Conservation (phyloP, 495 filamentous ascomycete genomes). For the Chaetomidium leptoderma region DNA sequence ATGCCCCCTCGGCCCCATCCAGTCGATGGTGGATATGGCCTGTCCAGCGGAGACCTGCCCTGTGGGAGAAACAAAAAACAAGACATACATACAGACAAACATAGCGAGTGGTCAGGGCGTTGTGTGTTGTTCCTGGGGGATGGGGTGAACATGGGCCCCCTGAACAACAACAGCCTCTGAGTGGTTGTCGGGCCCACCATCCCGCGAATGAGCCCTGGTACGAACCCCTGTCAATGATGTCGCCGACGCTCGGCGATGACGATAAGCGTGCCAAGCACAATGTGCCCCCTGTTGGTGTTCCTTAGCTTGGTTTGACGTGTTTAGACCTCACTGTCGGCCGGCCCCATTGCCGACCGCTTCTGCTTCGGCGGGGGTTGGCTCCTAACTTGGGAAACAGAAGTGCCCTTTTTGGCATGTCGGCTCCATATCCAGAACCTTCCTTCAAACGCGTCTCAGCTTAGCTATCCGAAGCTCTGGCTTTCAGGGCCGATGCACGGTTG, state of each 20-base stretch:
- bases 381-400: slow-evolving; percentile 12
- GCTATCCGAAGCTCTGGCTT: not conserved
- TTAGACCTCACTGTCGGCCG: slow-evolving; percentile 16
- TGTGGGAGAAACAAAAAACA: not conserved
- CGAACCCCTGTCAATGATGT: slow-evolving; percentile 29
- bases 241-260: slow-evolving; percentile 15
- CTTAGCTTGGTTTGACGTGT: slow-evolving; percentile 12
- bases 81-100: too few species aligned
- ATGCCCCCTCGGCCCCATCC: not conserved
- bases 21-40: not conserved
- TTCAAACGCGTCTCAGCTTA: not conserved
- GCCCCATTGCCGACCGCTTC: slow-evolving; percentile 5
- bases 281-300: slow-evolving; percentile 13
- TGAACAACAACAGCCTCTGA: not conserved
- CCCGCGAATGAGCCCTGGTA: not conserved
- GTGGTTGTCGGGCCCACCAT: slow-evolving; percentile 2
- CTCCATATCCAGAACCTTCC: too few species aligned
- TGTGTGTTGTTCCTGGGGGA: slow-evolving; percentile 6
- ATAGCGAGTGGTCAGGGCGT: not conserved
- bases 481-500: too few species aligned
- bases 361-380: slow-evolving; percentile 4
- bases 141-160: slow-evolving; percentile 7
- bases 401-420: not conserved
- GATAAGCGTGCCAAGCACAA: slow-evolving; percentile 14
- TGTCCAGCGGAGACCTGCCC: not conserved